Evolutionary conservation across 2,329 filamentous ascomycete species (phyloP).

Genomic region (Cryphonectria japonica): DNA sequence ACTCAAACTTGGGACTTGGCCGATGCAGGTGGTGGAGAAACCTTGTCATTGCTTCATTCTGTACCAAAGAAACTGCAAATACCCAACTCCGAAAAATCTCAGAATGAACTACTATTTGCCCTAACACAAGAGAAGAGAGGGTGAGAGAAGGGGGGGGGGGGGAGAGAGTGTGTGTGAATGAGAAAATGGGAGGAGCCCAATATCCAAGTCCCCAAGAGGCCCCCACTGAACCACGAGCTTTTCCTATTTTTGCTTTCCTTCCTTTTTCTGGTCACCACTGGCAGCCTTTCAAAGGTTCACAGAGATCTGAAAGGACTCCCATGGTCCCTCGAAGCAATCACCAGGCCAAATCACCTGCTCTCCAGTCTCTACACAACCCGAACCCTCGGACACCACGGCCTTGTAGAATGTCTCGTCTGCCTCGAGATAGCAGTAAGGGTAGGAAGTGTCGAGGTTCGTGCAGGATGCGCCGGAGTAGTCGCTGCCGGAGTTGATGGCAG

Average conservation of each 20-base stretch:
- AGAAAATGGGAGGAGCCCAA: not conserved
- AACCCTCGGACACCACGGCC: slow-evolving; percentile 12
- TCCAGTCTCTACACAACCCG: not conserved
- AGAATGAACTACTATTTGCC: not conserved
- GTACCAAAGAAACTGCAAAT: not conserved
- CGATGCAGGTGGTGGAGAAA: not conserved
- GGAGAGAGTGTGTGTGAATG: not conserved
- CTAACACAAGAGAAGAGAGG: not conserved
- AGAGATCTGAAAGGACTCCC: slow-evolving; percentile 16
- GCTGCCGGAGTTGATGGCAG: slow-evolving; percentile 6
- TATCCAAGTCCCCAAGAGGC: not conserved
- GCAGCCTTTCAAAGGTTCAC: slow-evolving; percentile 18
- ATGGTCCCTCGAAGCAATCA: slow-evolving; percentile 13
- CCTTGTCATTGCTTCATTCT: slow-evolving; percentile 2
- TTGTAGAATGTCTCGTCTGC: slow-evolving; percentile 19
- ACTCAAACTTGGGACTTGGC: not conserved
- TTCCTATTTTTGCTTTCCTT: not conserved
- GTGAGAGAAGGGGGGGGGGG: not conserved
- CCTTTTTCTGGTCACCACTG: not conserved
- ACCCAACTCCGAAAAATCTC: not conserved
- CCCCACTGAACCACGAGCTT: not conserved
- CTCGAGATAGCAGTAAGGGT: slow-evolving; percentile 24
- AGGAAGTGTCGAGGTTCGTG: slow-evolving; percentile 16
- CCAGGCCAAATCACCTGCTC: slow-evolving; percentile 9
- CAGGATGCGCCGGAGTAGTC: slow-evolving; percentile 20